Evolutionary conservation across 1,284 basidiomycete genomes (phyloP), one percentile per base, ranked within the genome.

Genomic region (Cryptococcus sp.): DNA sequence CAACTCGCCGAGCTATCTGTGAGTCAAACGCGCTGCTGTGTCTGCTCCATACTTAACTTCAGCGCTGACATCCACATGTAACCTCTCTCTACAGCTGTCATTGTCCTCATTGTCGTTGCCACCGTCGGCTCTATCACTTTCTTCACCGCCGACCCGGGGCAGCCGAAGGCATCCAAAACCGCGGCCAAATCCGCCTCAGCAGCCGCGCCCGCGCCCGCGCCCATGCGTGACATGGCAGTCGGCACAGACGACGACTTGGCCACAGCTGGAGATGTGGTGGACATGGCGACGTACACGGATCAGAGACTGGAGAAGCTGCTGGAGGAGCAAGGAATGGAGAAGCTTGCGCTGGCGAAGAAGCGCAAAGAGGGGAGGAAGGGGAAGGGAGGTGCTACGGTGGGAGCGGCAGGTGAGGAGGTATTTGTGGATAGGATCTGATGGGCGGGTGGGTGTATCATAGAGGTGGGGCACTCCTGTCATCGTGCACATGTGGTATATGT

Each of bases 1-100:
- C 91, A 53, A 91, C 91, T 80, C 83, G 89, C 48, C 85, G 88
- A 57, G 86, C 89, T 51, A 89, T 94, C 64, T 80, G 90, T 90
- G 64, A 78, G 85, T 82, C 18, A n/a, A 46, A 12, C 37, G 12
- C 40, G 28, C 42, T 51, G 44, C 37, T 24, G 2, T n/a, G 36
- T 36, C 35, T 36, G 8, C 21, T 6, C 28, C 28, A 21, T 39
- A n/a, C 3, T 9, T 23, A 12, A 23, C 20, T 20, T 33, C 28
- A 33, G 11, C n/a, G 47, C 56, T 57, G 35, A 53, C 35, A 46
- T n/a, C 28, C 4, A 33, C 28, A 4, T 33, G 28, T 33, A 5
- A 4, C 4, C 28, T 33, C 9, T n/a, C 12, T 35, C 33, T 36
- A 15, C 52, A 72, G 75, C 75, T 20, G 71, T 74, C 54, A 73